Base-by-base conservation (phyloP, 148 eudicot species). In the Agrostemma githago region DNA sequence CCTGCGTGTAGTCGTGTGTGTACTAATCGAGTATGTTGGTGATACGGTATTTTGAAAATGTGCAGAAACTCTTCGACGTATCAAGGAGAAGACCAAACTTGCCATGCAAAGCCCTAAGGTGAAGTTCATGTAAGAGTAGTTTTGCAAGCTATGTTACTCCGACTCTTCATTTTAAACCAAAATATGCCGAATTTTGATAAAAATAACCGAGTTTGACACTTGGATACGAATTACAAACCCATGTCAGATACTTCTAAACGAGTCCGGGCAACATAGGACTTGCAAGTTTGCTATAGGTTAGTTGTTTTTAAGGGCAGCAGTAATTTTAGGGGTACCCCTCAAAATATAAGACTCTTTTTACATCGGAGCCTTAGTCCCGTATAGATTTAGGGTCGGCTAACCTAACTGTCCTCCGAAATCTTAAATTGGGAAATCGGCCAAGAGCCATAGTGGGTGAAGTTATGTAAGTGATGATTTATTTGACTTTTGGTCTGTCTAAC, bases 31-130 rank as follows among this genome's bases (percentile, higher is more conserved):
- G 43, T 9, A 54, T 61, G 38, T 48, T 48, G 63, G 6, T 73
- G 66, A 48, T 56, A 38, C 34, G 34, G 9, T 73, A 4, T 73
- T 26, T 34, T 54, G 51, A 58, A 74, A 19, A 40, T 83, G 67
- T 89, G 86, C 97, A 95, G 99, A 90, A 79, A 95, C 96, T 48
- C 76, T 78, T 72, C 83, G 74, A 61, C 83, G 81, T 75, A 95
- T 95, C 78, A 89, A 66, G 81, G 99, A 90, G 85, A 87, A 89
- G 76, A 95, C 99, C 43, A 87, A 72, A 81, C 86, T 95, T 73
- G 99, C 99, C 76, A 92, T 95, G 99, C 96, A 89, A 88, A 73
- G 80, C 82, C 97, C 91, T 82, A 88, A 95, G 99, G 99, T 94
- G 96, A 91, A 79, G 95, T 86, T 26, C 93, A 88, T 88, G 94